Evolutionary conservation across 1,284 basidiomycete genomes (phyloP), one percentile per base, ranked within the genome.

Genomic region (Apiotrichum veenhuisii): DNA sequence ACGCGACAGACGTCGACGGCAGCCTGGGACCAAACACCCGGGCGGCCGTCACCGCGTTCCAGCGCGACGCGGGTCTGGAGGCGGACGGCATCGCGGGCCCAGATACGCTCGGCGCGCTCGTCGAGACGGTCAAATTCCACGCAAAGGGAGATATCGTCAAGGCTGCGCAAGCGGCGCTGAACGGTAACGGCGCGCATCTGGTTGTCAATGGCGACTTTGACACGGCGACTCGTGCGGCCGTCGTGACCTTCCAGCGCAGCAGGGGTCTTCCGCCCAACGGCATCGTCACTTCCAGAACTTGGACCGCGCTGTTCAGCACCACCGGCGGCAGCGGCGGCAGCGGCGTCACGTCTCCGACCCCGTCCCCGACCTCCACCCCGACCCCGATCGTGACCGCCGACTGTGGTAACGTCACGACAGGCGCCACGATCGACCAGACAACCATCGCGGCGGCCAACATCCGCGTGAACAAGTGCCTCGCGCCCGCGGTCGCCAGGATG

Each of bases 381-480:
- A 5, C 30, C 30, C 30, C 30, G 5, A 30, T 5, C 30, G 30
- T 5, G 5, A 12, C 7, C 7, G 30, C 27, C 12, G 30, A 38
- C 38, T 52, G 22, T 20, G 23, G 23, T 3, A 9, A 33, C 18
- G 34, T 40, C 25, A 23, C 18, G 36, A 8, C 30, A 12, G 30
- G 30, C 12, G 30, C 30, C 5, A 30, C 30, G 7, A 7, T 30
- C 12, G 30, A 30, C 30, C 30, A 30, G 30, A 30, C 12, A 12
- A 30, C 30, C 30, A 20, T 30, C 30, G 30, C 30, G 30, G 30
- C 30, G 12, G 12, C 5, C 12, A 30, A 30, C 26, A 51, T 56
- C 22, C 54, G 54, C 27, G 54, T 56, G 10, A 25, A 56, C 54
- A 51, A 33, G 43, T 56, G 54, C 22, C 17, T 45, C 27, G 49